phyloP scores from a whole-genome alignment of 2,329 filamentous ascomycete species.

The Pseudopithomyces maydicus region DNA sequence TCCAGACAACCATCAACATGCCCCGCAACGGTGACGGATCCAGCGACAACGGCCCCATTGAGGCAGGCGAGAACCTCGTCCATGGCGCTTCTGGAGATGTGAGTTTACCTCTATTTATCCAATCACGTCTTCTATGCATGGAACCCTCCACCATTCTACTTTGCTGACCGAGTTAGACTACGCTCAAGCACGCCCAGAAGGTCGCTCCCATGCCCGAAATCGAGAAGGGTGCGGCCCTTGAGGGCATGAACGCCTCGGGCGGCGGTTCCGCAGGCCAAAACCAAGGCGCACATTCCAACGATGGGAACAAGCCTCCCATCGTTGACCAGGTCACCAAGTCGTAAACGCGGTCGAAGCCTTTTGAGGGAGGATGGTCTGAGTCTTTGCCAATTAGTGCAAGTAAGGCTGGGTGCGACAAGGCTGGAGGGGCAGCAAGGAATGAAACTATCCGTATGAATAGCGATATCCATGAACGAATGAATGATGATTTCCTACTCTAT shows the following conservation, averaged over 20 bases:
- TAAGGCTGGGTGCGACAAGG: slow-evolving; percentile 1
- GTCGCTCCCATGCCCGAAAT: slow-evolving; percentile 44
- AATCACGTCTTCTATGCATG: not conserved
- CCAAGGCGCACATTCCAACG: slow-evolving; percentile 19
- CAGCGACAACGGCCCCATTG: slow-evolving; percentile 46
- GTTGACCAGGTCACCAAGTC: slow-evolving; percentile 27
- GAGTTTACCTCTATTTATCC: slow-evolving; percentile 8
- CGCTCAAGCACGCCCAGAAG: slow-evolving; percentile 46
- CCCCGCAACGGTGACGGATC: slow-evolving; percentile 49
- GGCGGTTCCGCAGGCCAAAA: slow-evolving; percentile 31
- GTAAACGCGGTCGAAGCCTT: not conserved
- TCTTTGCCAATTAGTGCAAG: slow-evolving; percentile 8
- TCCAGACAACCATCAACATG: slow-evolving; percentile 32
- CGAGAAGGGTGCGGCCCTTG: slow-evolving; percentile 45
- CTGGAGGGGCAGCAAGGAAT: not conserved
- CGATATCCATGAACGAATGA: not conserved
- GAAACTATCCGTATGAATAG: not conserved
- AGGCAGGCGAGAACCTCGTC: slow-evolving; percentile 42
- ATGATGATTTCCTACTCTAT: too few relatives aligned
- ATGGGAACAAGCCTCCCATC: slow-evolving; percentile 25
- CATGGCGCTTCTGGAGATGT: slow-evolving; percentile 46
- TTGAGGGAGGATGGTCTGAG: not conserved
- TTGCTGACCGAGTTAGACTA: slow-evolving; percentile 15
- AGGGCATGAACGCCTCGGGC: slow-evolving; percentile 42
- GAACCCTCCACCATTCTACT: not conserved